Evolutionary conservation across 1,284 basidiomycete species (phyloP).

Genomic region (Trichosporon ovoides): DNA sequence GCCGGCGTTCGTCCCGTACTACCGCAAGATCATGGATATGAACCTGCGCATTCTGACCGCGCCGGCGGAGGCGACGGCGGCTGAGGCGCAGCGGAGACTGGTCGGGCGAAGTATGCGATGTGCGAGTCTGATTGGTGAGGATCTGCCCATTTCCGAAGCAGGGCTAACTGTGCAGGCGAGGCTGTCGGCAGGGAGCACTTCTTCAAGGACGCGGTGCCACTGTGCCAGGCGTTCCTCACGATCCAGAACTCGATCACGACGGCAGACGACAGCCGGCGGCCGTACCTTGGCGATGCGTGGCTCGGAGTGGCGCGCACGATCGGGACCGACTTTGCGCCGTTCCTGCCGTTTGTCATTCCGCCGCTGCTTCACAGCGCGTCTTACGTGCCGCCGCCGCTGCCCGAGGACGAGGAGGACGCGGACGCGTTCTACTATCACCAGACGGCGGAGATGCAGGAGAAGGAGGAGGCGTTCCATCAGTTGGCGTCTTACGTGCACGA

Average conservation of each 20-base stretch:
- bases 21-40: slow-evolving; percentile 33
- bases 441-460: slow-evolving; percentile 75
- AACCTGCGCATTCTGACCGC: slow-evolving; percentile 57
- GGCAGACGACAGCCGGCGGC: slow-evolving; percentile 30
- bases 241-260: slow-evolving; percentile 61
- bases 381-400: slow-evolving; percentile 42
- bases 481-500: slow-evolving; percentile 72
- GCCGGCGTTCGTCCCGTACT: slow-evolving; percentile 41
- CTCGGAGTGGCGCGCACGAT: slow-evolving; percentile 38
- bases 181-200: slow-evolving; percentile 58
- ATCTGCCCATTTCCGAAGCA: neutral
- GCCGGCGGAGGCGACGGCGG: slow-evolving; percentile 60
- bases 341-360: slow-evolving; percentile 74
- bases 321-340: slow-evolving; percentile 73
- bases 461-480: slow-evolving; percentile 75
- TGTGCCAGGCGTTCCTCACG: slow-evolving; percentile 66
- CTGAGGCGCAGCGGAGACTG: slow-evolving; percentile 60
- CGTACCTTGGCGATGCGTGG: slow-evolving; percentile 29
- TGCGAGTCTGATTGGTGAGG: slow-evolving; percentile 65
- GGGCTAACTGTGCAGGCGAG: slow-evolving; percentile 44
- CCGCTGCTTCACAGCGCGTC: slow-evolving; percentile 65
- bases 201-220: slow-evolving; percentile 60
- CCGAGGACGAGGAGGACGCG: slow-evolving; percentile 50
- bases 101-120: slow-evolving; percentile 80
- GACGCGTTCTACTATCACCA: slow-evolving; percentile 47